Conservation (phyloP, 2,329 filamentous ascomycete genomes). For the Nemania diffusa region DNA sequence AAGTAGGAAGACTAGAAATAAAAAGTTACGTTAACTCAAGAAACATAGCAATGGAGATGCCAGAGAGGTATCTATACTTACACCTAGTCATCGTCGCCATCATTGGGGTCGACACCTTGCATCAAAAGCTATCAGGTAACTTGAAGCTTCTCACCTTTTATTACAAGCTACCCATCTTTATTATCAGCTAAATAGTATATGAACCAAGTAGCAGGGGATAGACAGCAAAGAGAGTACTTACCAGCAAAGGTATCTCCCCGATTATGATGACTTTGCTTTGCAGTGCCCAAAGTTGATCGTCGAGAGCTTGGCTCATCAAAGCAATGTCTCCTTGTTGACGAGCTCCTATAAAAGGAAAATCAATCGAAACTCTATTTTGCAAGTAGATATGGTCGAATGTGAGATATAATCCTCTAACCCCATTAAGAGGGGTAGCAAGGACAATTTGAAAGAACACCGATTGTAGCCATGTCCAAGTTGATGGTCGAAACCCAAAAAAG, state of each 20-base stretch:
- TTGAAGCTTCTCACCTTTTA: background rate
- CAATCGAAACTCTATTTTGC: conserved; percentile 5
- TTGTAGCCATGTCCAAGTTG: conserved; percentile 1
- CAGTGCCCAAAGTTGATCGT: conserved; percentile 5
- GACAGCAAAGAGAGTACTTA: background rate
- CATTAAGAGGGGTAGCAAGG: background rate
- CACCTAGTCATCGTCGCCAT: conserved; percentile 12
- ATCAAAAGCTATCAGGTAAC: conserved; percentile 3
- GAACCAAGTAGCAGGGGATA: background rate
- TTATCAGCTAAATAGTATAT: background rate
- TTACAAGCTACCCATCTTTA: background rate
- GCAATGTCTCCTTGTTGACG: background rate
- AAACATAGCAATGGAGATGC: too few species aligned
- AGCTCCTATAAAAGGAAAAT: conserved; percentile 4
- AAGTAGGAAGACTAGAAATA: conserved; percentile 1
- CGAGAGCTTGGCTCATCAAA: conserved; percentile 6
- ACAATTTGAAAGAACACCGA: background rate
- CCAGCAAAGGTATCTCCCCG: conserved; percentile 10
- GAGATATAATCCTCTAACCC: background rate
- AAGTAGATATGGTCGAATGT: background rate
- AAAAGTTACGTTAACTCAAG: background rate
- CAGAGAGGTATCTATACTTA: background rate
- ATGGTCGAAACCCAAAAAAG: background rate
- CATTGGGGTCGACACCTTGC: background rate
- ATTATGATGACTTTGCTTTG: background rate